phyloP scores from a whole-genome alignment of 106 monocot genomes.

The Gastrodia elata region DNA sequence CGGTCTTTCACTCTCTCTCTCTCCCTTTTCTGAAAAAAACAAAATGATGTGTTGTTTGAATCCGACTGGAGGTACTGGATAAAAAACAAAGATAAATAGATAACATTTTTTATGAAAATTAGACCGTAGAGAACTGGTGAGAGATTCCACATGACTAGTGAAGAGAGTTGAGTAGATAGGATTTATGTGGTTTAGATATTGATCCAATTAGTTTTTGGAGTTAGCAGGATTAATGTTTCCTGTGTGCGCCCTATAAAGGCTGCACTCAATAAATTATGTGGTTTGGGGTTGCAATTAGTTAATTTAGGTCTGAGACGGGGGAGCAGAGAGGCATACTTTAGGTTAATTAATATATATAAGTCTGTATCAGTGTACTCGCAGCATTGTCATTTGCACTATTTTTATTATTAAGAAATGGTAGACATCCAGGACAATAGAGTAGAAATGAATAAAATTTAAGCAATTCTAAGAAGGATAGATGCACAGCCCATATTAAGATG shows the following conservation, averaged over 20 bases:
- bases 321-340: neutral
- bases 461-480: too few species aligned
- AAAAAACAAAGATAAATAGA: neutral
- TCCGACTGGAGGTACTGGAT: neutral
- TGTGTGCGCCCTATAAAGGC: neutral
- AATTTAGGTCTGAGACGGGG: neutral
- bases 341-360: too few species aligned
- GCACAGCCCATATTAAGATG: too few species aligned
- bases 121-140: neutral
- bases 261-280: neutral
- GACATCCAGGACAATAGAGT: too few species aligned
- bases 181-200: neutral
- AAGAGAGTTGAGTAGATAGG: neutral
- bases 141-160: neutral
- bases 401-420: too few species aligned
- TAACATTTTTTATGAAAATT: neutral
- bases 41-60: neutral
- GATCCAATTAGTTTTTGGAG: neutral
- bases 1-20: neutral
- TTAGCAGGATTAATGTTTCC: neutral
- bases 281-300: neutral
- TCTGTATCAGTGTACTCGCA: too few species aligned
- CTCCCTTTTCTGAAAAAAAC: neutral
- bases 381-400: too few species aligned
- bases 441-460: too few species aligned